Evolutionary conservation across 495 filamentous ascomycete species (phyloP).

Genomic region (Podospora didyma): DNA sequence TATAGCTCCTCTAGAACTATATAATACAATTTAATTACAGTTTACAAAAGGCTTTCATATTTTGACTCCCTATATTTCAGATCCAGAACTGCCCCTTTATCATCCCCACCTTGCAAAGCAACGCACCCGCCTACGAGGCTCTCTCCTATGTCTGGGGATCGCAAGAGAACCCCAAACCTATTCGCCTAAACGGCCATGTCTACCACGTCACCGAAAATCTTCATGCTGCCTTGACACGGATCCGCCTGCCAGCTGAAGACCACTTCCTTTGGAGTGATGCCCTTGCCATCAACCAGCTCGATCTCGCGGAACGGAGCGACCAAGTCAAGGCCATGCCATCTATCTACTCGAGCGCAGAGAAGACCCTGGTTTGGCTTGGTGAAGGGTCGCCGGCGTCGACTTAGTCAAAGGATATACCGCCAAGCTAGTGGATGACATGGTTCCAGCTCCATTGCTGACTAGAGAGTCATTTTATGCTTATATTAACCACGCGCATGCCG

Average conservation of each 20-base stretch:
- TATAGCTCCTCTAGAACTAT: too few species aligned
- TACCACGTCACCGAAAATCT: neutral
- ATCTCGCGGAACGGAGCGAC: neutral
- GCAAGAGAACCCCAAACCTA: neutral
- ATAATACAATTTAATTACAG: too few species aligned
- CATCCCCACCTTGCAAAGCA: neutral
- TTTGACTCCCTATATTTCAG: too few species aligned
- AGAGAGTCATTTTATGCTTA: neutral
- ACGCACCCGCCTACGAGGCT: neutral
- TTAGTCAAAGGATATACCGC: too few species aligned
- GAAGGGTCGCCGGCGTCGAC: neutral
- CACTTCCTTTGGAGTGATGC: neutral
- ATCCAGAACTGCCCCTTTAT: too few species aligned
- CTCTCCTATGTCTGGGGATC: neutral
- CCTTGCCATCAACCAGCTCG: neutral
- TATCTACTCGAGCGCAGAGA: neutral
- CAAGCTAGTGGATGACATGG: neutral
- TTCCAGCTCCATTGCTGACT: neutral
- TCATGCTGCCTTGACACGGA: neutral
- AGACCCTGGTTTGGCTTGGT: neutral
- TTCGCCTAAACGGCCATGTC: neutral
- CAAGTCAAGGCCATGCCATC: neutral
- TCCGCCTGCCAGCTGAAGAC: neutral
- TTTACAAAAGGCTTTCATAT: too few species aligned
- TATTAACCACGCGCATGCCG: too few species aligned